Evolutionary conservation across 2,329 filamentous ascomycete genomes (phyloP).

Genomic region (Nemania diffusa): DNA sequence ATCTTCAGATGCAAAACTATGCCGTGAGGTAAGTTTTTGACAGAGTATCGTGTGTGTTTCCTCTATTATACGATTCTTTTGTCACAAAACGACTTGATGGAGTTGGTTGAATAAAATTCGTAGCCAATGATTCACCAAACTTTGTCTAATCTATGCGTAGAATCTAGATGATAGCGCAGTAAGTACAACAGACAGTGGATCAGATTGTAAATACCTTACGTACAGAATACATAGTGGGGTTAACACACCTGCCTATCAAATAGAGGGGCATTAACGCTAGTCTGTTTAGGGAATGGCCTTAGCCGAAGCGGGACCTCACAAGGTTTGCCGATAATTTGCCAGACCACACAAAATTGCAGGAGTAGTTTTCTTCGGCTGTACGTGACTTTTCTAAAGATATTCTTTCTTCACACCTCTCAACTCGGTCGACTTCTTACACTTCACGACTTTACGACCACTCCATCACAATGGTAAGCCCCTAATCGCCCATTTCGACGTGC

Average conservation of each 20-base stretch:
- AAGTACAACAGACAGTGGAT: not conserved
- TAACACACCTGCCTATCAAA: too few relatives aligned
- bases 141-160: not conserved
- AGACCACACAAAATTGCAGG: slow-evolving; percentile 44
- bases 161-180: not conserved
- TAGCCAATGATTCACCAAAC: not conserved
- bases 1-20: slow-evolving; percentile 58
- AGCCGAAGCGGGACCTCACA: slow-evolving; percentile 5
- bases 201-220: too few relatives aligned
- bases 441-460: slow-evolving; percentile 63
- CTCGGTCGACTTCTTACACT: slow-evolving; percentile 56
- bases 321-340: slow-evolving; percentile 43
- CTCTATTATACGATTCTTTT: not conserved
- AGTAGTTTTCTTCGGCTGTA: slow-evolving; percentile 34
- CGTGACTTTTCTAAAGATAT: slow-evolving; percentile 46
- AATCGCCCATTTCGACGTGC: slow-evolving; percentile 47
- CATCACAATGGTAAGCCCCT: slow-evolving; percentile 70
- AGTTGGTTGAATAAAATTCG: not conserved
- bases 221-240: too few relatives aligned
- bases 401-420: slow-evolving; percentile 47
- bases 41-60: not conserved
- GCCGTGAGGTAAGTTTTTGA: not conserved
- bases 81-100: too few relatives aligned
- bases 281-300: slow-evolving; percentile 9
- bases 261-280: slow-evolving; percentile 40